Evolutionary conservation across 495 filamentous ascomycete genomes (phyloP).

Genomic region (Penicillium coprophilum): DNA sequence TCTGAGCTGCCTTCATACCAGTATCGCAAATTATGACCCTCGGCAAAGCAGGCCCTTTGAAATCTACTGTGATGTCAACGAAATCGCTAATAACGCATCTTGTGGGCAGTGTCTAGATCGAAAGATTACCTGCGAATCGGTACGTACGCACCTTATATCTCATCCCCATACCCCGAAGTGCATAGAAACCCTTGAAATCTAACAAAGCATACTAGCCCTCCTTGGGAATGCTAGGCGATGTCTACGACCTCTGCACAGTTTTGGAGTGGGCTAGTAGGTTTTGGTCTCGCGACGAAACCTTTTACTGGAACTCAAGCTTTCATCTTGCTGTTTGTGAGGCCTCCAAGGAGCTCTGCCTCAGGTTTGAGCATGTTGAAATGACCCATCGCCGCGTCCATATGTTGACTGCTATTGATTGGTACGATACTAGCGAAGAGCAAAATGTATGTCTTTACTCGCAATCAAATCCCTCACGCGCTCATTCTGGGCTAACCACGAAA

Average conservation of each 20-base stretch:
- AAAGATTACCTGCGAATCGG: neutral
- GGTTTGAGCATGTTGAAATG: neutral
- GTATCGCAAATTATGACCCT: neutral
- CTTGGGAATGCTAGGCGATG: neutral
- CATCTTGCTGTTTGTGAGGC: neutral
- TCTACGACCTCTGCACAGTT: neutral
- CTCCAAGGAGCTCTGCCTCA: neutral
- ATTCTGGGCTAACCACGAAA: neutral
- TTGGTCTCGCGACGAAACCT: neutral
- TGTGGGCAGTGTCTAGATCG: neutral
- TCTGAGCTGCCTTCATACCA: neutral
- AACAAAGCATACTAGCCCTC: neutral
- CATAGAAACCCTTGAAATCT: neutral
- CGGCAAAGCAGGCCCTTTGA: neutral
- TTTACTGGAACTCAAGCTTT: neutral
- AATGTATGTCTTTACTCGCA: neutral
- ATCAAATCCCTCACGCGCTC: too few species aligned
- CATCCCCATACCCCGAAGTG: too few species aligned
- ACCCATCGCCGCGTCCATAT: neutral
- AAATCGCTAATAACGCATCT: neutral
- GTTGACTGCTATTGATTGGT: neutral
- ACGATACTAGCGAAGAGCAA: neutral
- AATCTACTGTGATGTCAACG: neutral
- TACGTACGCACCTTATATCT: neutral
- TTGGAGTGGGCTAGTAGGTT: neutral